phyloP scores from a whole-genome alignment of 192 early-diverging fungal species.

The Podila epicladia region DNA sequence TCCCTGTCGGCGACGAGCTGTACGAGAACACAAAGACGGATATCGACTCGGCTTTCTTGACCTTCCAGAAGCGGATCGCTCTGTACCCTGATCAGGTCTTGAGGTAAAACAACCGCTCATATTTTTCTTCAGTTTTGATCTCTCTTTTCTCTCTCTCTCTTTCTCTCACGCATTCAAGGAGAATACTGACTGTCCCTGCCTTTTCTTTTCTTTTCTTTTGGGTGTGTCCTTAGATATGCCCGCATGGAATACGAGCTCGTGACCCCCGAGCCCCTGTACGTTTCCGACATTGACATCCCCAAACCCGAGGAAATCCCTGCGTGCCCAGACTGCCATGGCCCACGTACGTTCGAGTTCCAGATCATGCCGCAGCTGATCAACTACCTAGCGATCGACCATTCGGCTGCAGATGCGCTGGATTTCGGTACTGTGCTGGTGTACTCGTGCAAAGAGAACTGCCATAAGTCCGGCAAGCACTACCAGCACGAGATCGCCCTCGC shows the following conservation, averaged over 20 bases:
- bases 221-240: slow-evolving; percentile 60
- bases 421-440: slow-evolving; percentile 93
- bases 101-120: slow-evolving; percentile 67
- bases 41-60: slow-evolving; percentile 90
- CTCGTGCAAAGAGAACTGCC: slow-evolving; percentile 87
- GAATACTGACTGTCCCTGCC: too few relatives aligned
- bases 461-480: slow-evolving; percentile 62
- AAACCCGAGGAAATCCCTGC: slow-evolving; percentile 59
- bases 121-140: too few relatives aligned
- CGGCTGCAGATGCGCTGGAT: slow-evolving; percentile 77
- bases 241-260: slow-evolving; percentile 67
- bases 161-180: too few relatives aligned
- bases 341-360: slow-evolving; percentile 93
- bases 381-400: slow-evolving; percentile 78
- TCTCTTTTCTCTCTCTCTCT: too few relatives aligned
- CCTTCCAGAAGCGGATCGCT: slow-evolving; percentile 87
- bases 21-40: slow-evolving; percentile 82
- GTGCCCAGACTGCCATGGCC: slow-evolving; percentile 78
- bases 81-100: slow-evolving; percentile 88
- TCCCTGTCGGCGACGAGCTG: slow-evolving; percentile 66
- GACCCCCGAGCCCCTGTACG: slow-evolving; percentile 78
- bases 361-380: slow-evolving; percentile 91
- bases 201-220: slow-evolving; percentile 1
- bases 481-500: slow-evolving; percentile 73
- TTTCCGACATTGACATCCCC: slow-evolving; percentile 76